Evolutionary conservation across 2,329 filamentous ascomycete genomes (phyloP).

Genomic region (Aspergillus sojae): DNA sequence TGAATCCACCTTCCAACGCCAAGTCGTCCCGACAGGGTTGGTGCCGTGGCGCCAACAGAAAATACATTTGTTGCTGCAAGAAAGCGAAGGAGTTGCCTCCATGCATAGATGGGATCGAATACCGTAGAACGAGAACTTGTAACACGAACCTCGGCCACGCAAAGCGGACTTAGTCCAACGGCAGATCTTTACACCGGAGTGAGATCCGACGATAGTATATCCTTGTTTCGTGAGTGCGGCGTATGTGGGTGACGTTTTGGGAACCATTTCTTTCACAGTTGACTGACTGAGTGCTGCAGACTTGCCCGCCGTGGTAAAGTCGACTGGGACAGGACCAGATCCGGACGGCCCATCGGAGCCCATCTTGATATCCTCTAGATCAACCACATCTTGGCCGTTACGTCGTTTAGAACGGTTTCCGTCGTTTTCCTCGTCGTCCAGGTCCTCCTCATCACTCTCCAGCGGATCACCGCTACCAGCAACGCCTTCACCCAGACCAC

Average conservation of each 20-base stretch:
- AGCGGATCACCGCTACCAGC: constrained; percentile 78
- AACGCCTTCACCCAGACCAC: constrained; percentile 65
- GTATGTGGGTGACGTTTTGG: constrained; percentile 85
- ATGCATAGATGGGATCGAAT: constrained; percentile 97
- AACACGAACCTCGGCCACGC: constrained; percentile 89
- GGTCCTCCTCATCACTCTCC: constrained; percentile 79
- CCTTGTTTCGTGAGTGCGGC: constrained; percentile 91
- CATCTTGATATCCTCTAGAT: constrained; percentile 78
- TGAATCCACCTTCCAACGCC: constrained; percentile 93
- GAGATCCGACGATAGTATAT: constrained; percentile 91
- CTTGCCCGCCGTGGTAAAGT: constrained; percentile 69
- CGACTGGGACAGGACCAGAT: constrained; percentile 67
- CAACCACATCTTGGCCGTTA: constrained; percentile 60
- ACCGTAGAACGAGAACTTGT: constrained; percentile 97
- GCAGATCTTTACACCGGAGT: constrained; percentile 96
- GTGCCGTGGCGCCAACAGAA: constrained; percentile 99
- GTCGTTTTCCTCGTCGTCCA: constrained; percentile 61
- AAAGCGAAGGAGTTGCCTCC: constrained; percentile 94
- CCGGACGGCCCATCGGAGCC: constrained; percentile 31
- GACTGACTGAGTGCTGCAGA: constrained; percentile 36
- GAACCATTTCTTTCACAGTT: constrained; percentile 86
- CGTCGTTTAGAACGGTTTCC: constrained; percentile 51
- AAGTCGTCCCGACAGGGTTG: constrained; percentile 93
- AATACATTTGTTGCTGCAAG: constrained; percentile 97
- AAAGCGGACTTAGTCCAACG: constrained; percentile 98